Percentiles rank a stretch among this genome's conserved stretches.
These are phyloP conservation scores for Cladochytrium tenue DNA, from an alignment of 371 early-diverging fungal species.

Conservation along the genomic window DNA sequence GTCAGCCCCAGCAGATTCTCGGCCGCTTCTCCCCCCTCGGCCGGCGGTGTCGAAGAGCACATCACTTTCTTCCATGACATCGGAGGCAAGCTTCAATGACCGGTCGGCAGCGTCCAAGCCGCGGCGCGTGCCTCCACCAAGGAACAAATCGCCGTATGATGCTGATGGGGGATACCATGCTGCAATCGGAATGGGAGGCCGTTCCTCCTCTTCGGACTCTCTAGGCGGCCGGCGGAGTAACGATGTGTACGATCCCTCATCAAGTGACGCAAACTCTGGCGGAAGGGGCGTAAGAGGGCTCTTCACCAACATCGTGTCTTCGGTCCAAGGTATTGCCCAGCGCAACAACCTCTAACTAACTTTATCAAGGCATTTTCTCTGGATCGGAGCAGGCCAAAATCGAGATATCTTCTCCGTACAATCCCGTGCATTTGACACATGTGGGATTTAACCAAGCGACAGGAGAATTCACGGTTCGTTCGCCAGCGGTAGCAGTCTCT, in stretches of 20 bases:
- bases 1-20: neutral
- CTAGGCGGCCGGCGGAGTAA: neutral
- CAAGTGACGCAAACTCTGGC: neutral
- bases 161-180: neutral
- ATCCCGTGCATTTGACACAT: slow-evolving; percentile 92
- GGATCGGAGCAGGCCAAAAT: slow-evolving; percentile 12
- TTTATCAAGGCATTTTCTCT: slow-evolving; percentile 1
- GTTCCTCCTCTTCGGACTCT: neutral
- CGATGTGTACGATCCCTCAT: neutral
- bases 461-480: slow-evolving; percentile 50
- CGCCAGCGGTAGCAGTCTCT: neutral
- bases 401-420: slow-evolving; percentile 90
- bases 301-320: neutral
- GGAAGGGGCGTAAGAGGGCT: neutral
- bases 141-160: neutral
- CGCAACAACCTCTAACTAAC: neutral
- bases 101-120: neutral
- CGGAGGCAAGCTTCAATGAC: neutral
- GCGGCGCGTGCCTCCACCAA: neutral
- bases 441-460: slow-evolving; percentile 55
- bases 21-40: neutral
- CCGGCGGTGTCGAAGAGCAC: neutral
- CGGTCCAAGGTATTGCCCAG: slow-evolving; percentile 6
- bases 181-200: neutral
- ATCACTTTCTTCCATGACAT: neutral